Evolutionary conservation across 2,329 filamentous ascomycete species (phyloP), one percentile per base, ranked within the genome.

Genomic region (Pseudocercospora cruenta): DNA sequence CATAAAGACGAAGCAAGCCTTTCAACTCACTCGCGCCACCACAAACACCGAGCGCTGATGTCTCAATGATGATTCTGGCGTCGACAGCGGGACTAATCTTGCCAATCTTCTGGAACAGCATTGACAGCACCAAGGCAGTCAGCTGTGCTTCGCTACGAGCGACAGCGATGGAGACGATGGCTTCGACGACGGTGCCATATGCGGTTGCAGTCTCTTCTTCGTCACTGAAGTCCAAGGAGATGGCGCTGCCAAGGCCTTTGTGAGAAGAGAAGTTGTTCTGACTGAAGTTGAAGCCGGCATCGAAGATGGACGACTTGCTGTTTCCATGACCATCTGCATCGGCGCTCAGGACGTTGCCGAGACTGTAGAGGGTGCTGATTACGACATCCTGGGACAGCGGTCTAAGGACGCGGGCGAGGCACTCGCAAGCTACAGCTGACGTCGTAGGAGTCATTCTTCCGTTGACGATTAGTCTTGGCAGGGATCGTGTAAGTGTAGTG

Each of bases 91-190:
- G 84, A 74, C 88, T 95, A 63, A 97, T 88, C 78, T 95, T 94
- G 67, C 91, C 90, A 65, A 98, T 87, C 78, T 99, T 98, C 76
- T 99, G 95, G n/a, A 97, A 81, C 24, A 99, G 87, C 89, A 99
- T 97, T 0, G 93, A 96, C 73, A 97, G 91, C 2, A 94, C 94
- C 60, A 99, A 83, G 4, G 94, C 94, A 6, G 91, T 95, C 62
- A 99, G 96, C 80, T 97, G 97, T 66, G 93, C 89, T 74, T 99
- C 94, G 57, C 90, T 87, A 76, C 90, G 93, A 64, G 87, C 89
- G 22, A 86, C 87, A 0, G 95, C 93, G 76, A 99, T 92, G n/a
- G 89, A 90, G 64, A 96, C 94, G 67, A 99, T 94, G 0, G 94
- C 93, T 75, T 96, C 90, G n/a, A 98, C 89, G n/a, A 98, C 91